Evolutionary conservation across 805 yeast genomes (phyloP).

Genomic region (Jamesozyma piceae): DNA sequence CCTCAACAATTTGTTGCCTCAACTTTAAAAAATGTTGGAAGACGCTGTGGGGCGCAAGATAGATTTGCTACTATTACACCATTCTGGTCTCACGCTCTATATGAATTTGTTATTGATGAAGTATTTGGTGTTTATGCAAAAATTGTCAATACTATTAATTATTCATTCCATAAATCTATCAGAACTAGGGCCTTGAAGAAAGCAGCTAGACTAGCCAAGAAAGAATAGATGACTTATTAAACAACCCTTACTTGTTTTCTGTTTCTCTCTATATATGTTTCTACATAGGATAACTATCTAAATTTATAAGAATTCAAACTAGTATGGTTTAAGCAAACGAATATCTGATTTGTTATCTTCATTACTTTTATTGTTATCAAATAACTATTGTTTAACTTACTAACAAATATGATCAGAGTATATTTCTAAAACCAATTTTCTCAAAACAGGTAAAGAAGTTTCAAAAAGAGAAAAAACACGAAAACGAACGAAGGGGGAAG

Average conservation of each 20-base stretch:
- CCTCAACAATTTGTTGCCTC: constrained; percentile 74
- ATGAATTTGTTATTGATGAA: constrained; percentile 73
- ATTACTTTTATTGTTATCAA: too few relatives aligned
- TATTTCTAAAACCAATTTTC: too few relatives aligned
- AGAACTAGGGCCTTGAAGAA: constrained; percentile 77
- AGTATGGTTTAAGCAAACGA: too few relatives aligned
- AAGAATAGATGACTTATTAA: constrained; percentile 9
- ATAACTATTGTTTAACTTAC: too few relatives aligned
- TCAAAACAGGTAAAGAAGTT: too few relatives aligned
- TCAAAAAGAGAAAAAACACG: too few relatives aligned
- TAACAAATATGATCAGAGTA: too few relatives aligned
- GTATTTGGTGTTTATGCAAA: constrained; percentile 75
- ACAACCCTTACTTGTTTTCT: too few relatives aligned
- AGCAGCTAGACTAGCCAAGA: constrained; percentile 28
- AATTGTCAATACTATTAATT: constrained; percentile 59
- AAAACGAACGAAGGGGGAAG: background rate
- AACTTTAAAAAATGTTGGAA: constrained; percentile 60
- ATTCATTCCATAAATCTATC: constrained; percentile 67
- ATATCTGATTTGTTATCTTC: too few relatives aligned
- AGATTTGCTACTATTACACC: constrained; percentile 83
- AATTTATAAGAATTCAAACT: too few relatives aligned
- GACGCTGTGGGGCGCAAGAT: constrained; percentile 88
- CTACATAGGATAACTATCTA: too few relatives aligned
- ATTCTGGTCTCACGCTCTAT: constrained; percentile 85
- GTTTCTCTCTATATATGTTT: too few relatives aligned